A percentile compares a stretch with the other conserved stretches of the same genome.
These are phyloP conservation scores for Leishmania tropica DNA, from an alignment of 208 protist species.

Conservation along the genomic window DNA sequence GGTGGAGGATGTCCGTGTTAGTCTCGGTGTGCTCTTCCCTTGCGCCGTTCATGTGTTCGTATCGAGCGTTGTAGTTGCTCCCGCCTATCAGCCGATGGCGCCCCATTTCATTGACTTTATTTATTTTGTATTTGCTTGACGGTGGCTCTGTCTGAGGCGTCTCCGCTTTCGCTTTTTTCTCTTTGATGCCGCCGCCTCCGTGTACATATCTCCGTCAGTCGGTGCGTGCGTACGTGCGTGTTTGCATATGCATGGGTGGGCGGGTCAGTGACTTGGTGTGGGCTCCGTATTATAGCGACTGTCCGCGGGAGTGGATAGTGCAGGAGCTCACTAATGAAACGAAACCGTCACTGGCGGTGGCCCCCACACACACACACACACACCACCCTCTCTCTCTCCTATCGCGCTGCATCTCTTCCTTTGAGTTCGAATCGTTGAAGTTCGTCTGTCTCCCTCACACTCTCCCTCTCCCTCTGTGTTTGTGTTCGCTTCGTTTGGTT, in stretches of 20 bases:
- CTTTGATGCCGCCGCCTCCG: neutral
- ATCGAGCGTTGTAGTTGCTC: neutral
- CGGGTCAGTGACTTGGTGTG: neutral
- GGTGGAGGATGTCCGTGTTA: neutral
- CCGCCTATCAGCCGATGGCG: neutral
- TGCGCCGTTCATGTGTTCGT: neutral
- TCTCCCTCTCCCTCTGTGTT: neutral
- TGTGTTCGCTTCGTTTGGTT: neutral
- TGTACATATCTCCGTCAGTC: neutral
- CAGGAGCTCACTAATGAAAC: neutral
- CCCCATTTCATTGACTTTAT: neutral
- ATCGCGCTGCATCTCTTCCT: neutral
- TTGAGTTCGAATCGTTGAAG: neutral
- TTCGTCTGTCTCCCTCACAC: neutral
- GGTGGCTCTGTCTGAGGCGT: neutral
- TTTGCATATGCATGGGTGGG: neutral
- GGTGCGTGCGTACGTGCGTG: neutral
- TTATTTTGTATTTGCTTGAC: neutral
- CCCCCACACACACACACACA: neutral
- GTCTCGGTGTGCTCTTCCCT: constrained; percentile 2
- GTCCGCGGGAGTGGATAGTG: neutral
- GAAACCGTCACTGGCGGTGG: neutral
- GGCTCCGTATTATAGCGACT: neutral
- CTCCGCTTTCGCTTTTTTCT: neutral
- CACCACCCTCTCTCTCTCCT: neutral